Conservation (phyloP, 495 filamentous ascomycete species). For the Collariella sp. region DNA sequence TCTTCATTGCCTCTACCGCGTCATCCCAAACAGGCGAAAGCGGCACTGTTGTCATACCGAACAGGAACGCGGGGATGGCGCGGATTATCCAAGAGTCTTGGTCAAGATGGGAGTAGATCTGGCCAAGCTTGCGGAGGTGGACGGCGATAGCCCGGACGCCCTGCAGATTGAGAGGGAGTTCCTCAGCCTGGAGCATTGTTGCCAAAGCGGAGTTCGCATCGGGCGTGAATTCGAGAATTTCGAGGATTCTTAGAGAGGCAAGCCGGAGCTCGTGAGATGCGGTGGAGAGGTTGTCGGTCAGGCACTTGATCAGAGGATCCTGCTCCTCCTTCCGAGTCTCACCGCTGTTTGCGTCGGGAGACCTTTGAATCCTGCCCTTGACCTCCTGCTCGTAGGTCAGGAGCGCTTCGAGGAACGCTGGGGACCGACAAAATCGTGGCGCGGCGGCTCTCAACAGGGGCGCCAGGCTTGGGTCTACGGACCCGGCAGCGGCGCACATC, state of each 20-base stretch:
- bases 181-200: constrained; percentile 61
- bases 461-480: constrained; percentile 47
- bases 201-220: constrained; percentile 38
- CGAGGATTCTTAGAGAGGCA: constrained; percentile 60
- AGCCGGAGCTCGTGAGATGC: constrained; percentile 63
- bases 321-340: constrained; percentile 38
- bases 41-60: constrained; percentile 79
- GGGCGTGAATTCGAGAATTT: constrained; percentile 32
- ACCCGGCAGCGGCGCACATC: constrained; percentile 40
- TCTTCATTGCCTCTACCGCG: constrained; percentile 60
- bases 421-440: constrained; percentile 50
- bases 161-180: constrained; percentile 65
- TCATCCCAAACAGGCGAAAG: constrained; percentile 81
- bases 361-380: constrained; percentile 27
- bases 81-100: constrained; percentile 55
- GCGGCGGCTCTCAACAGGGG: constrained; percentile 53
- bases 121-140: constrained; percentile 70
- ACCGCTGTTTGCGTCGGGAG: constrained; percentile 22
- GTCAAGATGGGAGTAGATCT: constrained; percentile 46
- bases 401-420: constrained; percentile 59
- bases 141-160: constrained; percentile 69
- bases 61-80: constrained; percentile 73
- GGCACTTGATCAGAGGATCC: constrained; percentile 48
- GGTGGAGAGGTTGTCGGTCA: constrained; percentile 63
- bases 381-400: constrained; percentile 49